These are phyloP conservation scores for Camellia granthamiana DNA, from an alignment of 148 eudicot species.

Conservation along the genomic window DNA sequence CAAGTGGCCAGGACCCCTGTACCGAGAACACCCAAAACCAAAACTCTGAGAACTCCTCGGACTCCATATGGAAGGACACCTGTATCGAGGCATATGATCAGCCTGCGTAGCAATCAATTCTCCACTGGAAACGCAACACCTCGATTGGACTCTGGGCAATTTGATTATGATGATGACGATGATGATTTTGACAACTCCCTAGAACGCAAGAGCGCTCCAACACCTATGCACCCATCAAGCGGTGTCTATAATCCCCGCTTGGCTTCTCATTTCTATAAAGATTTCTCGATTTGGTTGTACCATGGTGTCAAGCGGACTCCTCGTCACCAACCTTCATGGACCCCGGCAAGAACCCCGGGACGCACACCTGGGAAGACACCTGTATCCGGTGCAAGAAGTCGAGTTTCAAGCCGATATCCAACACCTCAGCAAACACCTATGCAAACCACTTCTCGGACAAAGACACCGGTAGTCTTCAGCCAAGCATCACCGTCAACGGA, in stretches of 20 bases:
- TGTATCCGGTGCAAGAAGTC: constrained; percentile 15
- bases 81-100: constrained; percentile 15
- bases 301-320: constrained; percentile 53
- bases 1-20: constrained; percentile 37
- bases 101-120: constrained; percentile 33
- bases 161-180: constrained; percentile 18
- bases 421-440: constrained; percentile 24
- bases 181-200: constrained; percentile 41
- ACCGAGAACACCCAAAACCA: constrained; percentile 10
- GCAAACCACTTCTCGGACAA: constrained; percentile 11
- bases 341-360: constrained; percentile 47
- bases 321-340: constrained; percentile 42
- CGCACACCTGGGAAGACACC: constrained; percentile 33
- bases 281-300: constrained; percentile 48
- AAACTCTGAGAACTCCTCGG: constrained; percentile 14
- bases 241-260: constrained; percentile 35
- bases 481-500: constrained; percentile 11
- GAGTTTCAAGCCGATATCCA: constrained; percentile 8
- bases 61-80: constrained; percentile 28
- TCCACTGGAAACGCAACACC: constrained; percentile 19
- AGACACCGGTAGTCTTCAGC: constrained; percentile 27
- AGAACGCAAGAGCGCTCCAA: constrained; percentile 28
- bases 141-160: constrained; percentile 6
- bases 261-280: constrained; percentile 52
- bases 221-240: constrained; percentile 33